Evolutionary conservation across 805 yeast species (phyloP), one percentile per base, ranked within the genome.

Genomic region (Barnettozyma pratensis): DNA sequence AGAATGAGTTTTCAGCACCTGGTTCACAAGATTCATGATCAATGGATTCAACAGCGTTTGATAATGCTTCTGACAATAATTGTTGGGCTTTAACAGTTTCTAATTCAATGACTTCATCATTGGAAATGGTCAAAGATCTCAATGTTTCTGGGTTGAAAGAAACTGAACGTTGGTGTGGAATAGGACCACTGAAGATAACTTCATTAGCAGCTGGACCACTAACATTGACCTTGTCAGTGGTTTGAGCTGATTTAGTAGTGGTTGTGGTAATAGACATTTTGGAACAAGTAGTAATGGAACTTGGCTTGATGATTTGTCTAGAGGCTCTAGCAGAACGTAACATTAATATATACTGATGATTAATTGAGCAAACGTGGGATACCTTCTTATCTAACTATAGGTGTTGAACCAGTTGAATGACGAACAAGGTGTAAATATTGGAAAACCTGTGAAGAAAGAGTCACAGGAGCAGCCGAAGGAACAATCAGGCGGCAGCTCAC

Each of bases 1-100:
- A 92, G 62, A 92, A 92, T 6, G 97, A 81, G 59, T 86, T 85
- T 62, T 89, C 95, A 26, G 80, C 89, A 45, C 87, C 94, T 6
- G 92, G 79, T 35, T 69, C 77, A 66, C 91, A 84, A 30, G 70
- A 65, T 41, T 79, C 81, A 48, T 70, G 71, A 62, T 85, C 80
- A 52, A 85, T 71, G 3, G 59, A 51, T 6, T 63, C 56, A 41
- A 80, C 67, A 43, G 73, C 74, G 9, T 60, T 48, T 31, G 63
- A 50, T 47, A 80, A 59, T 2, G 80, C 75, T 2, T 66, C 47
- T 7, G 68, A 68, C 41, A 79, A 68, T 48, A 64, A 49, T 34
- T 49, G 51, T 48, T 68, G 66, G 11, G 73, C 61, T 36, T 55
- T 62, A 10, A 46, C 49, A 42, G 70, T 69, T 29, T 67, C 67